Evolutionary conservation across 2,329 filamentous ascomycete species (phyloP).

Genomic region (Annulohypoxylon truncatum): DNA sequence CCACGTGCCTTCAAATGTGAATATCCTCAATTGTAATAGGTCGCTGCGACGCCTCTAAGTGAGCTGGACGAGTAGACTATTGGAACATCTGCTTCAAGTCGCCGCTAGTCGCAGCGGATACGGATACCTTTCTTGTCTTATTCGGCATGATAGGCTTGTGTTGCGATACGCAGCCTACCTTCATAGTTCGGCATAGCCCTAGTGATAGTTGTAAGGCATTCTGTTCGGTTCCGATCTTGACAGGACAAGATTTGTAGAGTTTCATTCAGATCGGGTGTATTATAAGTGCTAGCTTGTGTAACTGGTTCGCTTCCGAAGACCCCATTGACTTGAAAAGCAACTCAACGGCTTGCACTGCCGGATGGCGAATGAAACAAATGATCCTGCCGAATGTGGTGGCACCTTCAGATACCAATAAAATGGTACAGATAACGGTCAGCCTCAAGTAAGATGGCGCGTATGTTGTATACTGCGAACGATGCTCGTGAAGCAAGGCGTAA

Average conservation of each 20-base stretch:
- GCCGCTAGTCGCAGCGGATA: not conserved
- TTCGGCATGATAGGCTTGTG: not conserved
- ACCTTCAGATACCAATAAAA: not conserved
- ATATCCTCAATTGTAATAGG: not conserved
- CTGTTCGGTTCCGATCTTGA: not conserved
- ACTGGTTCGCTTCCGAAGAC: not conserved
- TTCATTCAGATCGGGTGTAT: not conserved
- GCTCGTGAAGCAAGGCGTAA: conserved; percentile 16
- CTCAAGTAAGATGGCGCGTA: conserved; percentile 2
- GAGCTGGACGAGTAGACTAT: not conserved
- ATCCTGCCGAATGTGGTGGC: not conserved
- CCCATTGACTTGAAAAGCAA: not conserved
- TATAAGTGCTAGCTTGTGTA: not conserved
- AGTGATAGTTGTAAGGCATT: not conserved
- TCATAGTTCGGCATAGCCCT: not conserved
- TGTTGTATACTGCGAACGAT: not conserved
- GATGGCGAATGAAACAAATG: conserved; percentile 8
- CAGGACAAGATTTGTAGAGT: not conserved
- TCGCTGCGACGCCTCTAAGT: not conserved
- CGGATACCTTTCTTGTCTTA: not conserved
- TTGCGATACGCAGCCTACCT: not conserved
- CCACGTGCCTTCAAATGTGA: not conserved
- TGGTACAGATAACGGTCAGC: conserved; percentile 13
- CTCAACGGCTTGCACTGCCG: not conserved
- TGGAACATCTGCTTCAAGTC: not conserved